Percentiles rank a stretch among this genome's conserved stretches.
These are phyloP conservation scores for Pseudogymnoascus sp. DNA, from an alignment of 2,329 filamentous ascomycete species.

Conservation along the genomic window DNA sequence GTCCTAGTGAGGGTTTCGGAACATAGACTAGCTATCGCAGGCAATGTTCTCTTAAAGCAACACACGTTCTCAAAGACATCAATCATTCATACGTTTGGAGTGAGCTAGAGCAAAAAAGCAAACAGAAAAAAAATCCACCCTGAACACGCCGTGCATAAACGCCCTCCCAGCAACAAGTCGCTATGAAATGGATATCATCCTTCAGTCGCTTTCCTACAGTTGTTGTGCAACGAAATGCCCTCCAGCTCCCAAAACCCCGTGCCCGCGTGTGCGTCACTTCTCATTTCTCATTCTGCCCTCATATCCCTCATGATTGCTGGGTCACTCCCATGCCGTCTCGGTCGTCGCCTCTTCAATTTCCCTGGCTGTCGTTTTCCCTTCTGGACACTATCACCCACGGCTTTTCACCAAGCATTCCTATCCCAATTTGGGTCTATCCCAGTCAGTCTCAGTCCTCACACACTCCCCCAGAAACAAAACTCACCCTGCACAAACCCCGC, in stretches of 20 bases:
- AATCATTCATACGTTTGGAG: neutral
- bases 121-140: neutral
- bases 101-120: neutral
- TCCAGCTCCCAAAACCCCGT: neutral
- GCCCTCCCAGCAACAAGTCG: slow-evolving; percentile 6
- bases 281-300: neutral
- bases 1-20: neutral
- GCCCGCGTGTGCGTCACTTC: neutral
- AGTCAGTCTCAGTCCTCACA: neutral
- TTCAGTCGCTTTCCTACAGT: slow-evolving; percentile 8
- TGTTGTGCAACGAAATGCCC: slow-evolving; percentile 1
- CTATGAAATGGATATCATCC: slow-evolving; percentile 7
- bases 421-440: slow-evolving; percentile 76
- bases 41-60: neutral
- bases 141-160: neutral
- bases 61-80: neutral
- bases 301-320: neutral
- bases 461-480: slow-evolving; percentile 24
- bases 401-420: slow-evolving; percentile 71
- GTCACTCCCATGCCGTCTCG: neutral
- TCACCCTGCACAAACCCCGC: slow-evolving; percentile 93
- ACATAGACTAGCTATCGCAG: neutral
- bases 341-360: slow-evolving; percentile 37
- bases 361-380: slow-evolving; percentile 30
- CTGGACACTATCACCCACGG: neutral